Conservation (phyloP, 2,329 filamentous ascomycete species). For the Sclerotinia spermophila region DNA sequence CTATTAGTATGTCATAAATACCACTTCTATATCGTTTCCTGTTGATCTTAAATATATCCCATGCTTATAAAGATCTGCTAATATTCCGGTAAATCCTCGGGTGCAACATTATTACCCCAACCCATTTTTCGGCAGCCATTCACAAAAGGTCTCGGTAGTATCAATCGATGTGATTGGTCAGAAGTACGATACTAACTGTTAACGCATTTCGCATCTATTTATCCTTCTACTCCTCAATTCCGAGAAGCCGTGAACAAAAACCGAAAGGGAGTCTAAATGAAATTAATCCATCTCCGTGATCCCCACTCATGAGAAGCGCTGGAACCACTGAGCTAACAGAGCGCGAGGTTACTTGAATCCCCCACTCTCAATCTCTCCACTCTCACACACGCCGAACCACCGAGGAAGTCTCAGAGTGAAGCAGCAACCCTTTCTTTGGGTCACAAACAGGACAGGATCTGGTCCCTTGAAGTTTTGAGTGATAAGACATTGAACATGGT, state of each 20-base stretch:
- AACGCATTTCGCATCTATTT: background rate
- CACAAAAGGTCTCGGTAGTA: background rate
- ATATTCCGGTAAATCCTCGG: background rate
- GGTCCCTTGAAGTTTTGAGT: background rate
- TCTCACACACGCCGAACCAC: background rate
- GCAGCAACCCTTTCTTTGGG: background rate
- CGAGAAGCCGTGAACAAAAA: background rate
- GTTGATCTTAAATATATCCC: background rate
- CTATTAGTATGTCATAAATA: background rate
- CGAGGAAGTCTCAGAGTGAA: background rate
- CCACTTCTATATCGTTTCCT: background rate
- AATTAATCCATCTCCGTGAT: background rate
- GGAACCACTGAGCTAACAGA: background rate
- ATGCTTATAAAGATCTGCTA: background rate
- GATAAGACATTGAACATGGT: background rate
- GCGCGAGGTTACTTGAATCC: background rate
- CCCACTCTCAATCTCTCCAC: background rate
- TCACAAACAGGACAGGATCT: background rate
- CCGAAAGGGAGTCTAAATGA: background rate
- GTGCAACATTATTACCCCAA: background rate
- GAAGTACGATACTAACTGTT: background rate
- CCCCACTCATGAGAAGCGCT: conserved; percentile 1
- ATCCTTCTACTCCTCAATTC: background rate
- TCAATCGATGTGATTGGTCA: background rate
- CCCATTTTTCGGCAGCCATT: background rate